phyloP scores from a whole-genome alignment of 1,284 basidiomycete species.

The Earliella scabrosa region DNA sequence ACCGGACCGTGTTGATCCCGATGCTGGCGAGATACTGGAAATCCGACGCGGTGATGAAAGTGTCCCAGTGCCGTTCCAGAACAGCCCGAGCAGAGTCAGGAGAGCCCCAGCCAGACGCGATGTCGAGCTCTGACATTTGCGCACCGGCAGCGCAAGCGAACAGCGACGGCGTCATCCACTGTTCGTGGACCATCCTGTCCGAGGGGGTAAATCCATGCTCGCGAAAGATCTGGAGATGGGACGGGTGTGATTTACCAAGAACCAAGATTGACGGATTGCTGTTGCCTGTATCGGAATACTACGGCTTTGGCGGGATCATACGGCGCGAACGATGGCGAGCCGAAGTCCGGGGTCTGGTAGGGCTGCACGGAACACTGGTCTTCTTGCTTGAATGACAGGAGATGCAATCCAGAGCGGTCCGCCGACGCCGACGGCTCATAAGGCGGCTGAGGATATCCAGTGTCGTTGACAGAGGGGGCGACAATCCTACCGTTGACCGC shows the following conservation, averaged over 20 bases:
- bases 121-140: conserved; percentile 59
- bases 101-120: conserved; percentile 58
- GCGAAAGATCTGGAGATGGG: background rate
- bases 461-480: background rate
- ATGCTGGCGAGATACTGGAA: conserved; percentile 63
- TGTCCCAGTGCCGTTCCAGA: conserved; percentile 82
- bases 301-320: conserved; percentile 53
- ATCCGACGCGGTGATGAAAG: conserved; percentile 70
- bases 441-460: background rate
- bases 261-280: conserved; percentile 70
- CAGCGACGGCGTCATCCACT: conserved; percentile 78
- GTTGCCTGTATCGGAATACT: conserved; percentile 66
- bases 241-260: conserved; percentile 48
- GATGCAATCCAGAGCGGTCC: background rate
- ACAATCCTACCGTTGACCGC: conserved; percentile 1
- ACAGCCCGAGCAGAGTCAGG: conserved; percentile 50
- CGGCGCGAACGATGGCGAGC: conserved; percentile 46
- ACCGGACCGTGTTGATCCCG: conserved; percentile 75
- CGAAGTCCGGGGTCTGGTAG: conserved; percentile 41
- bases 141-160: conserved; percentile 65
- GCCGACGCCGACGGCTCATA: background rate
- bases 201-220: background rate
- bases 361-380: conserved; percentile 39
- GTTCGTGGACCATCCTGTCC: conserved; percentile 75
- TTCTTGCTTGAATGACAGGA: background rate